These are phyloP conservation scores for Edaphochlamys debaryana DNA, from an alignment of 139 green algal species.

Conservation along the genomic window DNA sequence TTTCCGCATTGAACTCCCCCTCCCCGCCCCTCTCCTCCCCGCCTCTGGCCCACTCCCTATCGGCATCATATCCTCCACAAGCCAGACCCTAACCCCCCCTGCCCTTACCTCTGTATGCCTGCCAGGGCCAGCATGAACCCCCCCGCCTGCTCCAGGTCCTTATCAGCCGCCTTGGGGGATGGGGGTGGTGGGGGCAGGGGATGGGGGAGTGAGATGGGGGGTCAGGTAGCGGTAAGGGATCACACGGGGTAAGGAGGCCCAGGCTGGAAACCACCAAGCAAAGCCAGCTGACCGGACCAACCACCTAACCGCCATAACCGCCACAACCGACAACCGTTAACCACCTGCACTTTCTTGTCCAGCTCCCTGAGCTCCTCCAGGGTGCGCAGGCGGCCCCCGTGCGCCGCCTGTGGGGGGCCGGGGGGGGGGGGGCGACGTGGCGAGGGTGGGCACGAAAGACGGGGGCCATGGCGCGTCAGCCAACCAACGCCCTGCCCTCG, in stretches of 20 bases:
- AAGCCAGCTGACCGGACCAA: not conserved
- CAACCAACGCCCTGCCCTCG: too few species aligned
- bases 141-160: not conserved
- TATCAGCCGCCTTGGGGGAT: not conserved
- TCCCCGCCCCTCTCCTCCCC: too few species aligned
- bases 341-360: slow-evolving; percentile 23
- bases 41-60: too few species aligned
- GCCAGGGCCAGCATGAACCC: not conserved
- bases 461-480: too few species aligned
- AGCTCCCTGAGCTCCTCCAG: slow-evolving; percentile 25
- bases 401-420: not conserved
- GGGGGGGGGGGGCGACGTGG: not conserved
- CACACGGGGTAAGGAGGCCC: too few species aligned
- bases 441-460: not conserved
- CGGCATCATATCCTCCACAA: not conserved
- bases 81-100: too few species aligned
- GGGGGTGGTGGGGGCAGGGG: too few species aligned
- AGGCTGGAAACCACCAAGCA: too few species aligned
- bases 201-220: too few species aligned
- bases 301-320: not conserved
- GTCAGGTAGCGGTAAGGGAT: too few species aligned
- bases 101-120: not conserved
- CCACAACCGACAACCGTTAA: not conserved
- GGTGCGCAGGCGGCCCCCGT: not conserved
- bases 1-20: not conserved